These are phyloP conservation scores for Ophiostoma angusticollis DNA, from an alignment of 2,329 filamentous ascomycete genomes.

Conservation along the genomic window DNA sequence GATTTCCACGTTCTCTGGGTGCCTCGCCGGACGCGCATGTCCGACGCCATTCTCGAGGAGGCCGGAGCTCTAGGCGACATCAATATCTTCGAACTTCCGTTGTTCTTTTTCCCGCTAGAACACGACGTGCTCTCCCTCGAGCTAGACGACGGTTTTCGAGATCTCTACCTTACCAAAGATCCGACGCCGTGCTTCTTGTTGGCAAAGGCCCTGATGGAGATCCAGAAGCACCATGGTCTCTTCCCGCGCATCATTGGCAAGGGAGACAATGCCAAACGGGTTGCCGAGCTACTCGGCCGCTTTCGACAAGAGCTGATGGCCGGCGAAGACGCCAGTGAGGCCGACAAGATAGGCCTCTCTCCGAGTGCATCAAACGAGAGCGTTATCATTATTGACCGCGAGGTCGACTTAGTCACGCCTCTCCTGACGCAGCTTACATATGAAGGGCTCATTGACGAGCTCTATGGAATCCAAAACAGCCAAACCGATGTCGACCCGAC, in stretches of 20 bases:
- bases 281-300: conserved; percentile 74
- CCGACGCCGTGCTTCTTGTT: conserved; percentile 81
- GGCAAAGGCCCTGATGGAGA: conserved; percentile 83
- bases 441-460: conserved; percentile 87
- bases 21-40: conserved; percentile 79
- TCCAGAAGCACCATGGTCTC: conserved; percentile 82
- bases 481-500: conserved; percentile 87
- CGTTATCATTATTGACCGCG: conserved; percentile 86
- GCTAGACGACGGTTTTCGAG: conserved; percentile 71
- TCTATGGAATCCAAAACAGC: conserved; percentile 84
- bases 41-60: conserved; percentile 83
- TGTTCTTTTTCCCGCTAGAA: conserved; percentile 86
- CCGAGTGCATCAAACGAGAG: conserved; percentile 84
- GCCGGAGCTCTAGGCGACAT: conserved; percentile 87
- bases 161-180: conserved; percentile 83
- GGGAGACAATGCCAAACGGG: conserved; percentile 80
- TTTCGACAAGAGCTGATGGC: conserved; percentile 85
- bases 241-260: conserved; percentile 94
- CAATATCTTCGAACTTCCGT: conserved; percentile 71
- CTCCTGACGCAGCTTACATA: conserved; percentile 93
- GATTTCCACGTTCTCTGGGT: conserved; percentile 97
- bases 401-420: conserved; percentile 85
- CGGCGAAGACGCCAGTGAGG: conserved; percentile 57
- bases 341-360: conserved; percentile 53
- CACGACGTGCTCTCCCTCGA: conserved; percentile 85